phyloP scores from a whole-genome alignment of 352 stramenopile species.

The Pythium myriotylum region DNA sequence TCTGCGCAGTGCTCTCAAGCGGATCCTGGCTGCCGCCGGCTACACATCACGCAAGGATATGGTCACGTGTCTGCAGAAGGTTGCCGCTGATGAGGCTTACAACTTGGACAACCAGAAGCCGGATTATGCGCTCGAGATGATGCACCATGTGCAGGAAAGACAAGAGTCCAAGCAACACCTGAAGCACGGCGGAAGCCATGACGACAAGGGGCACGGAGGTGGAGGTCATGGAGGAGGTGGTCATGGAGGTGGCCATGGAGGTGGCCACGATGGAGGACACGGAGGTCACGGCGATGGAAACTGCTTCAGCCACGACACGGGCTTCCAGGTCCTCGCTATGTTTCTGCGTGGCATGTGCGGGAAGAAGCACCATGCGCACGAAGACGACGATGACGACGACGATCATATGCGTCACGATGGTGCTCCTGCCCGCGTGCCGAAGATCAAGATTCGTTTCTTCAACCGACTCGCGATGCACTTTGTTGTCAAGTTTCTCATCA shows the following conservation, averaged over 20 bases:
- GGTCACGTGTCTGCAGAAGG: slow-evolving; percentile 8
- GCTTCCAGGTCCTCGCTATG: slow-evolving; percentile 20
- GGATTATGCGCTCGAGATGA: slow-evolving; percentile 18
- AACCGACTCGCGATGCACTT: slow-evolving; percentile 18
- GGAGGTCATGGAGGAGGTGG: not conserved
- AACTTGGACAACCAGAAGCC: slow-evolving; percentile 11
- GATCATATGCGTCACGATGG: not conserved
- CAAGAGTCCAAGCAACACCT: slow-evolving; percentile 11
- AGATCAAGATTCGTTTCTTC: slow-evolving; percentile 26
- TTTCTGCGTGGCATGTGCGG: slow-evolving; percentile 10
- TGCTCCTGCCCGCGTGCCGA: slow-evolving; percentile 2
- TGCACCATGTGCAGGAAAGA: slow-evolving; percentile 21
- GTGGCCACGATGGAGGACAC: not conserved
- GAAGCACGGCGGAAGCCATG: not conserved
- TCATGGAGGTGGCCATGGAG: not conserved
- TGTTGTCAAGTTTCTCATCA: slow-evolving; percentile 23
- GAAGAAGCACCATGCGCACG: slow-evolving; percentile 2
- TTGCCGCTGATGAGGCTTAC: slow-evolving; percentile 9
- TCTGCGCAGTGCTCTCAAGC: slow-evolving; percentile 2
- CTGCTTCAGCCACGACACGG: slow-evolving; percentile 19
- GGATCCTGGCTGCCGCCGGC: slow-evolving; percentile 11
- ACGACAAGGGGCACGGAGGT: not conserved
- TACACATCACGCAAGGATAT: slow-evolving; percentile 18
- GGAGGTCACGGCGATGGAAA: slow-evolving; percentile 9
- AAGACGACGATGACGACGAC: slow-evolving; percentile 7